Base-by-base conservation (phyloP, 202 grass and related monocot genomes). In the Panicum virgatum region DNA sequence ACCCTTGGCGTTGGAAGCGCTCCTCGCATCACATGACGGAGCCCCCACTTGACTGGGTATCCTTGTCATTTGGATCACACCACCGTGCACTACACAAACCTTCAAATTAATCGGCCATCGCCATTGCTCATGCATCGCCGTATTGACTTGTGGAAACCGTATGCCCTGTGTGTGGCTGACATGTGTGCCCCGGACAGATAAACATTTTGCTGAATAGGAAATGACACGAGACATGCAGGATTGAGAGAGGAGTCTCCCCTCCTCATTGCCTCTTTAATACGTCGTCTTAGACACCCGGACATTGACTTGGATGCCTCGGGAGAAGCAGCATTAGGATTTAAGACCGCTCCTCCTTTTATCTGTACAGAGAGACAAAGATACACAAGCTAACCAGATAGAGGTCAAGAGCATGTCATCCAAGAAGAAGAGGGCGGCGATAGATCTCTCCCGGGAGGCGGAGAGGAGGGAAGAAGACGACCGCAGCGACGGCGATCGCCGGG, bases 11-110 rank as follows among this genome's bases (percentile, higher is more conserved):
- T 86, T 87, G 73, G 87, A 88, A 94, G 77, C 87, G 89, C 92
- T 92, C 89, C 20, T 80, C 86, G 19, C 82, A 87, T 77, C 92
- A 94, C 92, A 94, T 92, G 92, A 94, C 70, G 78, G 10, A 87
- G 70, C 73, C 32, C 51, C 92, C 80, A 94, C 89, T 92, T 92
- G 89, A 92, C 92, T 91, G 75, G 84, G 89, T 85, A 89, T 85
- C 81, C 86, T 86, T 94, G 84, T 87, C 84, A 94, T 83, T 87
- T 83, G 84, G 84, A 83, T 90, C 88, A 83, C 84, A 83, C 69
- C 75, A 83, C 80, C 62, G 68, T 86, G 75, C 80, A 32, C 75
- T 79, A 57, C 68, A 47, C 51, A 83, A 83, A 53, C 61, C 36
- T 70, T 22, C 74, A 70, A 54, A 86, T 29, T 68, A 78, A 82